These are phyloP conservation scores for Schizosaccharomyces cryophilus DNA, from an alignment of 805 yeast genomes.

Conservation along the genomic window DNA sequence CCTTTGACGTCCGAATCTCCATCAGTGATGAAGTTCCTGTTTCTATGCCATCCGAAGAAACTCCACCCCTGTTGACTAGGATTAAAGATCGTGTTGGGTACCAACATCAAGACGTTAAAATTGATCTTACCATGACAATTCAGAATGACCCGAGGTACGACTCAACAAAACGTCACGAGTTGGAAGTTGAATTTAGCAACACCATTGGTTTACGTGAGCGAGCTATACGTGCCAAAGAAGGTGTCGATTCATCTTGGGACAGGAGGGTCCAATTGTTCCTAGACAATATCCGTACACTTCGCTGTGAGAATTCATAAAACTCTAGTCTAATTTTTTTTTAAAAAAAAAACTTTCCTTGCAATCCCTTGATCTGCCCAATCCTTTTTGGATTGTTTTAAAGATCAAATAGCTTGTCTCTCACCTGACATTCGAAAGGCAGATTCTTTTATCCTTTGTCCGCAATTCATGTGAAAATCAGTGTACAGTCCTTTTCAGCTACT, in stretches of 20 bases:
- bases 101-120: background rate
- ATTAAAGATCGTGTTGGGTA: slow-evolving; percentile 4
- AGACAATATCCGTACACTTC: background rate
- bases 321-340: background rate
- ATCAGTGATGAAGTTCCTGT: slow-evolving; percentile 6
- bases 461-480: no score
- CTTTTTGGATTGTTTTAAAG: background rate
- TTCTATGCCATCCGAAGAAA: background rate
- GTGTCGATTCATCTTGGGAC: background rate
- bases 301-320: background rate
- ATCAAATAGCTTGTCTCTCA: no score
- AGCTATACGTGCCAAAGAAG: background rate
- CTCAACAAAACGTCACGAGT: background rate
- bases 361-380: background rate
- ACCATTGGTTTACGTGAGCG: background rate
- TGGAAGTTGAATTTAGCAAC: slow-evolving; percentile 1
- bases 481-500: no score
- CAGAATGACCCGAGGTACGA: background rate
- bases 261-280: background rate
- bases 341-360: background rate
- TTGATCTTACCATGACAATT: background rate
- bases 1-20: slow-evolving; percentile 5
- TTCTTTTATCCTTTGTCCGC: no score
- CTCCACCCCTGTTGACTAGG: slow-evolving; percentile 1
- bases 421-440: no score